These are phyloP conservation scores for Coelastrella sp. DNA, from an alignment of 139 green algal species.

Conservation along the genomic window DNA sequence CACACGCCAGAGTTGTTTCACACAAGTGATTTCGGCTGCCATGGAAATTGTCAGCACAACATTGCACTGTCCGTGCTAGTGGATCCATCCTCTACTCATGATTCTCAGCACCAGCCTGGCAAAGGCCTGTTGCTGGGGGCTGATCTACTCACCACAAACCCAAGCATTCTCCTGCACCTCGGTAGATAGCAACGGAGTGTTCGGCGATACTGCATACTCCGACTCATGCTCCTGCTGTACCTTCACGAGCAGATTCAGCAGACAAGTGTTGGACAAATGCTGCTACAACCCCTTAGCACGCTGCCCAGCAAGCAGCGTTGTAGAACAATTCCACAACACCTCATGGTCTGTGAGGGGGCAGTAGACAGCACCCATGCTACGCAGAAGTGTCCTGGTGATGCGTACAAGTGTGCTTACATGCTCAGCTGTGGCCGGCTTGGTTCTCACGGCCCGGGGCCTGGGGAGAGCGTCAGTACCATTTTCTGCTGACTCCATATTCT, in stretches of 20 bases:
- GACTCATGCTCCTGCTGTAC: constrained; percentile 49
- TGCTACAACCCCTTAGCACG: not conserved
- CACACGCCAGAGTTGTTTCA: not conserved
- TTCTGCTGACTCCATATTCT: not conserved
- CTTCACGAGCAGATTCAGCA: not conserved
- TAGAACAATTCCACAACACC: not conserved
- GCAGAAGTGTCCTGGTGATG: not conserved
- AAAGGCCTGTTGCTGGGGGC: no score
- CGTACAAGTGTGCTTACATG: not conserved
- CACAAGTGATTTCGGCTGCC: not conserved
- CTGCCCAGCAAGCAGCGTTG: not conserved
- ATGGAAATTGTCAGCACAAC: not conserved
- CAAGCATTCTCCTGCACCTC: constrained; percentile 83
- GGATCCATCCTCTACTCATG: no score
- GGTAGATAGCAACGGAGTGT: constrained; percentile 78
- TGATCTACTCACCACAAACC: constrained; percentile 76
- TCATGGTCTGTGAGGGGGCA: no score
- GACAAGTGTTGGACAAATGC: not conserved
- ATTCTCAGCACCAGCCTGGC: no score
- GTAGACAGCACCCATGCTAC: no score
- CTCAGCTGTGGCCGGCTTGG: constrained; percentile 8
- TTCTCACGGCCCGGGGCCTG: constrained; percentile 33
- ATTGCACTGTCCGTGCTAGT: no score
- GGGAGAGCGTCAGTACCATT: constrained; percentile 9
- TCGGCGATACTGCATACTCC: constrained; percentile 69